These are phyloP conservation scores for Teunomyces gatunensis DNA, from an alignment of 805 yeast species.

Conservation along the genomic window DNA sequence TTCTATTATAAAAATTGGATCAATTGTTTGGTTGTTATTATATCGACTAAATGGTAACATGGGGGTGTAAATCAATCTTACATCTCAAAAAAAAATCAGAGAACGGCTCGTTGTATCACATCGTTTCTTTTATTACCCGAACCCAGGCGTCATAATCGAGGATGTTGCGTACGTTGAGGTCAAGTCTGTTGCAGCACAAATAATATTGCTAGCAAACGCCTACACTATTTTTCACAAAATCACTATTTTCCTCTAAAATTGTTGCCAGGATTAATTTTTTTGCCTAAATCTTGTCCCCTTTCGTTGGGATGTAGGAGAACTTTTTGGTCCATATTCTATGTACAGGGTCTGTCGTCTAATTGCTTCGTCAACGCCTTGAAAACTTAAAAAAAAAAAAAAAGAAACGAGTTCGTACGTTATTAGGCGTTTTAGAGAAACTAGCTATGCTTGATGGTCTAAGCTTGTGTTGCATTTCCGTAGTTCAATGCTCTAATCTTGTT, in stretches of 20 bases:
- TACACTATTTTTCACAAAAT: not conserved
- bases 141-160: not conserved
- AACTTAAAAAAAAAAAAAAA: not conserved
- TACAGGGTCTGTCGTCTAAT: not conserved
- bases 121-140: not conserved
- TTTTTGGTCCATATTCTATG: not conserved
- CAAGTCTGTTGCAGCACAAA: not conserved
- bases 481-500: not conserved
- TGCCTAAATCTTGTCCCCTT: not conserved
- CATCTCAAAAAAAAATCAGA: not conserved
- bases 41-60: not conserved
- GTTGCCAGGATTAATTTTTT: not conserved
- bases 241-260: not conserved
- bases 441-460: no score
- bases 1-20: not conserved
- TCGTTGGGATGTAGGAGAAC: not conserved
- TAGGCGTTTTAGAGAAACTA: no score
- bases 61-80: not conserved
- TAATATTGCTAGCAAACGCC: not conserved
- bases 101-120: not conserved
- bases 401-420: no score
- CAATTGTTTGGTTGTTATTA: not conserved
- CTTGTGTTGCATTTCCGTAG: not conserved
- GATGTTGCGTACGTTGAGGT: not conserved
- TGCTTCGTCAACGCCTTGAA: not conserved